Evolutionary conservation across 83 land plant genomes (phyloP), one percentile per base, ranked within the genome.

Genomic region (Isoetes engelmannii): DNA sequence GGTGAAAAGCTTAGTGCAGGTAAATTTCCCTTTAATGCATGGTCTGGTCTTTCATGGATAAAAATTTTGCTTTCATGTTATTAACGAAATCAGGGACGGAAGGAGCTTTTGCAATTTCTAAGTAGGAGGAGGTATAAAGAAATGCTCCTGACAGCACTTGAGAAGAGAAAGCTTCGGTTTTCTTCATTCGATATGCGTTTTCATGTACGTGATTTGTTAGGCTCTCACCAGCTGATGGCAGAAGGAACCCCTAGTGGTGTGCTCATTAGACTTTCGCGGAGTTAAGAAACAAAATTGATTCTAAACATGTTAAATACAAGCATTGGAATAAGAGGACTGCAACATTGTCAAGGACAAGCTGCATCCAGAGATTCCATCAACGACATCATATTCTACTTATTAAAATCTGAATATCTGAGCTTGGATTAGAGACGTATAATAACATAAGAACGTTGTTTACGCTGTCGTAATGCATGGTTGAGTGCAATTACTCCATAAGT

Each of bases 181-280:
- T 92, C 97, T 58, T 72, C 81, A 46, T 83, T 92, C 42, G 97
- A 84, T 46, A 87, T 92, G 84, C 79, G 89, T 54, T 92, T 92
- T 79, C 97, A 92, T 77, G 59, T 92, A 7, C 84, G 97, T 6
- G 97, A 92, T 66, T 66, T 92, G 45, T 80, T 92, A 62, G 97
- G 97, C 5, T 81, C 93, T 3, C 88, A 94, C 48, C 81, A 82
- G 61, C 77, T 92, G 18, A 80, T 82, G 74, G 75, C 81, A 10
- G 37, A 74, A 7, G 78, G 83, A 12, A 81, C 90, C 42, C 86
- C 97, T 6, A 71, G 69, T 60, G 97, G 97, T 6, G 57, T 83
- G 47, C 69, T 89, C 42, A 83, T 92, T 63, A 82, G 82, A 19
- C 69, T 92, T 9, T 45, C 85, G 28, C 18, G 3, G 62, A 12